Base-by-base conservation (phyloP, 345 rosid genomes). In the Hypericum perforatum region DNA sequence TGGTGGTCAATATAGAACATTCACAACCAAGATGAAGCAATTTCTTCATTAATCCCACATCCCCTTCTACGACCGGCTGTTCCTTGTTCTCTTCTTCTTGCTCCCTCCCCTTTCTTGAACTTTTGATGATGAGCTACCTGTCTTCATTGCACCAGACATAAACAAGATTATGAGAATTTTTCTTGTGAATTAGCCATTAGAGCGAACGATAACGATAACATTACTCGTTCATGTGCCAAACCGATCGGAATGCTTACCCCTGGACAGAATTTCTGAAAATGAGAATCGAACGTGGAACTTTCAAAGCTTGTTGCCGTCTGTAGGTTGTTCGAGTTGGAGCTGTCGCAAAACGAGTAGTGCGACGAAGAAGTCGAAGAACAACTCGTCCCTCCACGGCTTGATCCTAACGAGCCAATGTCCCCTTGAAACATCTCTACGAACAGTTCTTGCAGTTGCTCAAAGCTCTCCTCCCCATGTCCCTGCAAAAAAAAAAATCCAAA, bases 381-480 rank as follows among this genome's bases (percentile, higher is more conserved):
- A 7, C 69, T 42, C 38, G 62, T 7, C 12, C 44, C 37, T 41
- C 45, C 67, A 56, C 43, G 53, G 58, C 48, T 39, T 10, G 76
- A 55, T n/a, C 69, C 54, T 49, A 74, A 73, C n/a, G 82, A 63
- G 0, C 49, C 68, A 7, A 58, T 50, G 58, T 82, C 91, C 22
- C 45, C 82, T 57, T 72, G 82, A 61, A 90, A 84, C 89, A 90
- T 82, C 39, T 90, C 92, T 16, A 78, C 70, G 58, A 90, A 90
- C 52, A 90, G 61, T 37, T 74, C 84, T 60, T 82, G 97, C 36
- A 90, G 59, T 29, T 84, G 76, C 63, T 82, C 94, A 12, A 86
- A 76, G 55, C 76, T 84, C 59, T 82, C 91, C 49, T 66, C 78
- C 13, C 73, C 69, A 39, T 66, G 78, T 58, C 70, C 94, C 97